Evolutionary conservation across 140 eudicot species (phyloP), one percentile per base, ranked within the genome.

Genomic region (Bidens hawaiensis): DNA sequence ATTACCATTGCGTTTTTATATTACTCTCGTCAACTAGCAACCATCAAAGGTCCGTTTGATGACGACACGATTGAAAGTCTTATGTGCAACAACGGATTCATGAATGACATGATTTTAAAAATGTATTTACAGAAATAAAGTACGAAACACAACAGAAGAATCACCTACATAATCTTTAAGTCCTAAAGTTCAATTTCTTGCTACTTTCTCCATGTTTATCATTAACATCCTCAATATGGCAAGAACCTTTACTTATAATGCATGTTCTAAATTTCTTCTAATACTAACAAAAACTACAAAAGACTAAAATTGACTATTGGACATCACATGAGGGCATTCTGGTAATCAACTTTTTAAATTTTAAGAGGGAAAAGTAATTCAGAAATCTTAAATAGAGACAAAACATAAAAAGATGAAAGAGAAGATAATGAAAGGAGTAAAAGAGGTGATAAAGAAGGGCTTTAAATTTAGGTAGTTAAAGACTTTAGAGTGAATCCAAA

Each of bases 361-460:
- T 60, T 19, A 36, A 65, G 69, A 66, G 68, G 68, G 69, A 60
- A 60, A 70, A 59, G 40, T 38, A 74, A 36, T 15, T 33, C 22
- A 72, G 21, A 55, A 53, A 54, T 5, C 8, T 24, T 38, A 38
- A 43, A 47, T 25, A 74, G 41, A n/a, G 27, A 66, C 56, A 66
- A 66, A 58, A 45, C 47, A 46, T n/a, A 57, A 11, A 34, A 31
- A 72, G 17, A 49, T 13, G 79, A 69, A 33, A 49, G 69, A 60
- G 71, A 71, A 65, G 74, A 76, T 53, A 67, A 71, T 61, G 76
- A 71, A 51, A 70, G 74, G 74, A 71, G 81, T 47, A 59, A 72
- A 64, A 76, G 68, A 76, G 66, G 68, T 49, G 81, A 71, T 64
- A 70, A 58, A 76, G 69, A 66, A 70, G 43, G 72, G 74, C 77